Conservation (phyloP, 805 yeast species). For the Debaryomyces tyrocola region DNA sequence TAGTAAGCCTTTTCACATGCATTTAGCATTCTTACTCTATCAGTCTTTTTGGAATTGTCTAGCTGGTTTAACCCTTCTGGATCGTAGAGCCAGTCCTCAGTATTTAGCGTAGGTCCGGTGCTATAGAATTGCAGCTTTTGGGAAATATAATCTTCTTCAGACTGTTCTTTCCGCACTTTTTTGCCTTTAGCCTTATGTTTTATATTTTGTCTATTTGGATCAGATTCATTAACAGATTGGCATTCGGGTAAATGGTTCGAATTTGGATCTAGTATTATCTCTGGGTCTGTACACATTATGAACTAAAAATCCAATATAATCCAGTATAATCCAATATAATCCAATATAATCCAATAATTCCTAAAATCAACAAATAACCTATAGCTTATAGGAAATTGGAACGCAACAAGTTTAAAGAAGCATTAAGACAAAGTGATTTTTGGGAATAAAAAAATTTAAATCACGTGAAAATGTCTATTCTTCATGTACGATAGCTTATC, state of each 20-base stretch:
- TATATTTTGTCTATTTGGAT: background rate
- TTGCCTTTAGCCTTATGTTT: conserved; percentile 1
- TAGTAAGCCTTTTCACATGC: conserved; percentile 67
- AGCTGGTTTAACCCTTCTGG: conserved; percentile 22
- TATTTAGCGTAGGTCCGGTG: conserved; percentile 60
- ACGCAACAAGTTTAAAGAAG: too few relatives aligned
- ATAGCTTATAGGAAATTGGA: too few relatives aligned
- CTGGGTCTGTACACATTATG: background rate
- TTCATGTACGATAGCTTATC: too few relatives aligned
- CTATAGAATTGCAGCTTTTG: conserved; percentile 53
- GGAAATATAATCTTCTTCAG: conserved; percentile 56
- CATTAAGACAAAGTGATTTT: too few relatives aligned
- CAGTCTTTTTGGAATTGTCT: conserved; percentile 44
- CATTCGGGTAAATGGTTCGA: background rate
- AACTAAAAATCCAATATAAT: too few relatives aligned
- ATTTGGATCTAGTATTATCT: background rate
- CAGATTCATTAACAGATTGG: background rate
- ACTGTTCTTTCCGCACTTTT: conserved; percentile 65
- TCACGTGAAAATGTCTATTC: too few relatives aligned
- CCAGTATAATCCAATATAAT: too few relatives aligned
- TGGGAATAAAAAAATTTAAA: too few relatives aligned
- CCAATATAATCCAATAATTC: too few relatives aligned
- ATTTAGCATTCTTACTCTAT: conserved; percentile 54
- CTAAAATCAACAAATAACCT: too few relatives aligned
- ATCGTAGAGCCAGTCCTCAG: conserved; percentile 42